A percentile compares a stretch with the other conserved stretches of the same genome.
These are phyloP conservation scores for Eucalyptus marginata DNA, from an alignment of 345 rosid species.

Conservation along the genomic window DNA sequence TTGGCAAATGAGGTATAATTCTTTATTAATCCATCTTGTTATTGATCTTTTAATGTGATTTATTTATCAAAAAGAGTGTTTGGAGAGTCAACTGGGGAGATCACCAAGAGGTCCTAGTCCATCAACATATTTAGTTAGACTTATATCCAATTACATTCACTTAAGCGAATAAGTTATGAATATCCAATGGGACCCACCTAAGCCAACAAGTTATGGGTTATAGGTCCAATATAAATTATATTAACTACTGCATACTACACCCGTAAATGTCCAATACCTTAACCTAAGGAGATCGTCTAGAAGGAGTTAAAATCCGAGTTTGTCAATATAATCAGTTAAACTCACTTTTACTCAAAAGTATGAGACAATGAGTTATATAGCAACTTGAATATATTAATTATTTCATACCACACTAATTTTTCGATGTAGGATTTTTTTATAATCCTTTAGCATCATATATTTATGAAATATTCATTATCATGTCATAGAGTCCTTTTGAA, in stretches of 20 bases:
- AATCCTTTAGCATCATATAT: not conserved
- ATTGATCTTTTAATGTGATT: not conserved
- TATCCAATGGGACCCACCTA: not conserved
- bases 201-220: not conserved
- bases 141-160: too few species aligned
- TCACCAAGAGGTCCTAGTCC: not conserved
- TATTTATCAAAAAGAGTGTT: not conserved
- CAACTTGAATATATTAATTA: too few species aligned
- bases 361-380: not conserved
- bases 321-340: too few species aligned
- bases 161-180: not conserved
- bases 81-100: not conserved
- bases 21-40: not conserved
- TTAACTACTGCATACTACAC: not conserved
- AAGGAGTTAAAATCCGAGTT: not conserved
- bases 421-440: not conserved
- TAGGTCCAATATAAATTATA: too few species aligned
- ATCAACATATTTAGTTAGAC: not conserved
- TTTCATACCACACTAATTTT: not conserved
- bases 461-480: not conserved
- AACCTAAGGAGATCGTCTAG: not conserved
- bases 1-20: not conserved
- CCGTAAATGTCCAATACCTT: not conserved
- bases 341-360: not conserved
- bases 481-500: not conserved